Conservation (phyloP, 2,329 filamentous ascomycete species). For the Hymenoscyphus scutula region DNA sequence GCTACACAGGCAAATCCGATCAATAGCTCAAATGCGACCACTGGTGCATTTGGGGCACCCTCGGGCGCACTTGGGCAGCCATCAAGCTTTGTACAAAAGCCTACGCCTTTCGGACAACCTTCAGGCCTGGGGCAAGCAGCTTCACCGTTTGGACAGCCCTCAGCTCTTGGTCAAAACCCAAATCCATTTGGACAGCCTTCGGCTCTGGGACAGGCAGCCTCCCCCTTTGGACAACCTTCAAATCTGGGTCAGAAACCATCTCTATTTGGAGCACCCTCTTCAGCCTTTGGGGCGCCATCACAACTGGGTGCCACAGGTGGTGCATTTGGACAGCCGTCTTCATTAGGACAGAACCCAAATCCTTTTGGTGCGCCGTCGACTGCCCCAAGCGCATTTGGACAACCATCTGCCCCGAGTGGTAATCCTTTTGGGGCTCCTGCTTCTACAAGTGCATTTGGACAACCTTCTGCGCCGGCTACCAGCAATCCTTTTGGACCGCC, state of each 20-base stretch:
- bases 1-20: constrained; percentile 40
- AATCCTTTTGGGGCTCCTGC: constrained; percentile 43
- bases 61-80: constrained; percentile 23
- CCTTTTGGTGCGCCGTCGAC: constrained; percentile 23
- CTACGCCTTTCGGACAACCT: constrained; percentile 25
- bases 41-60: constrained; percentile 15
- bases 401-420: constrained; percentile 12
- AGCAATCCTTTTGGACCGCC: neutral
- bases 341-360: constrained; percentile 38
- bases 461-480: constrained; percentile 15
- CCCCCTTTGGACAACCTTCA: constrained; percentile 40
- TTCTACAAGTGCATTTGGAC: constrained; percentile 34
- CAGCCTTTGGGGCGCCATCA: constrained; percentile 39
- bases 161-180: constrained; percentile 32
- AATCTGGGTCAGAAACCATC: constrained; percentile 37
- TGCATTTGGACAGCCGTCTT: constrained; percentile 40
- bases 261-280: constrained; percentile 20
- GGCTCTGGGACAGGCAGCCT: constrained; percentile 16
- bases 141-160: constrained; percentile 40
- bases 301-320: constrained; percentile 32
- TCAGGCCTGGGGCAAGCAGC: constrained; percentile 8
- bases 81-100: constrained; percentile 19
- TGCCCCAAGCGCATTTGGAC: constrained; percentile 12
- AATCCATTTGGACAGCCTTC: constrained; percentile 9
- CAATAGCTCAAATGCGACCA: constrained; percentile 30